Conservation (phyloP, 768 basidiomycete species). For the Kwoniella sp. region DNA sequence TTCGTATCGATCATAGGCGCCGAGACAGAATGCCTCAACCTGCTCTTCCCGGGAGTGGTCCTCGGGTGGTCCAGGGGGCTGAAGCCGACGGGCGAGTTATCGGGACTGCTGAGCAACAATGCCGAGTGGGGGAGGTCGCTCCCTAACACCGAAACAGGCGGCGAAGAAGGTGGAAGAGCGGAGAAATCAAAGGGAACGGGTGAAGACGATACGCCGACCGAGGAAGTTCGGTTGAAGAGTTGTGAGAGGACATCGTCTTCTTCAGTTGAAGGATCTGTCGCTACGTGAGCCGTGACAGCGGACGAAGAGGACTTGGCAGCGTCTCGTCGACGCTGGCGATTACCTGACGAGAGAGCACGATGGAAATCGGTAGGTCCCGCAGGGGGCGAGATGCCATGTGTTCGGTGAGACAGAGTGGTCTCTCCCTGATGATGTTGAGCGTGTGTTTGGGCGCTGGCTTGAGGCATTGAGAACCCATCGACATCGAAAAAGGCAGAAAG, state of each 20-base stretch:
- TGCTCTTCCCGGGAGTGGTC: conserved; percentile 13
- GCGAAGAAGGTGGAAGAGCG: conserved; percentile 44
- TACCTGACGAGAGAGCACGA: conserved; percentile 13
- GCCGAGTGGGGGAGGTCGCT: conserved; percentile 37
- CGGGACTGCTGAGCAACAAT: conserved; percentile 36
- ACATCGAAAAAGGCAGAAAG: conserved; percentile 47
- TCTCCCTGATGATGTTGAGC: background rate
- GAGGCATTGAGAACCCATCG: conserved; percentile 29
- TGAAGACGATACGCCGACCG: conserved; percentile 21
- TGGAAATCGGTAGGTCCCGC: conserved; percentile 11
- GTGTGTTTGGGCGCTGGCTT: background rate
- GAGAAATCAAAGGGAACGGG: conserved; percentile 48
- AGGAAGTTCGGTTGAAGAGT: conserved; percentile 39
- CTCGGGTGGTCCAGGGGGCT: conserved; percentile 20
- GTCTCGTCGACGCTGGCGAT: conserved; percentile 2
- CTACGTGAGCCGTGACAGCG: background rate
- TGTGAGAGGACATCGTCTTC: conserved; percentile 41
- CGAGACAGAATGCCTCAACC: conserved; percentile 16
- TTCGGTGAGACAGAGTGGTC: background rate
- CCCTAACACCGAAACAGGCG: conserved; percentile 32
- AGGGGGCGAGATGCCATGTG: conserved; percentile 15
- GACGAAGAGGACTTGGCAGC: conserved; percentile 6
- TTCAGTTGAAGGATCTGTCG: conserved; percentile 15
- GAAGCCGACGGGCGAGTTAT: conserved; percentile 13
- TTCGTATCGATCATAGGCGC: conserved; percentile 9